Evolutionary conservation across 371 early-diverging fungal genomes (phyloP), one percentile per base, ranked within the genome.

Genomic region (Mucor indicus): DNA sequence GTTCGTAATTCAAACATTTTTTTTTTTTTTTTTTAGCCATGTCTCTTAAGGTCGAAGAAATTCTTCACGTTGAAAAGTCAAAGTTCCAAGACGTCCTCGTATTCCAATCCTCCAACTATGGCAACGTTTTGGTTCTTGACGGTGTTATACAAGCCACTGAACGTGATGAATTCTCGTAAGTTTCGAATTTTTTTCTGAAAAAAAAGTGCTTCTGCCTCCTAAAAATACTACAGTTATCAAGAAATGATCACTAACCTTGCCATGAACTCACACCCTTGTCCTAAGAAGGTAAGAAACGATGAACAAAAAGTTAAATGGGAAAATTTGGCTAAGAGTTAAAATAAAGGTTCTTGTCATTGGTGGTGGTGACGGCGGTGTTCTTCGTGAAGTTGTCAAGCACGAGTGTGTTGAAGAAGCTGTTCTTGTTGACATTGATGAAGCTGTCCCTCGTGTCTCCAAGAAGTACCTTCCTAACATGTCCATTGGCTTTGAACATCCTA

Each of bases 221-320:
- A n/a, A n/a, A n/a, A n/a, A 25, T 15, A n/a, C 25, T 29, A 12
- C 42, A 90, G 90, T 38, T 96, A 96, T 77, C 97, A 98, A 75
- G 98, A 98, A 79, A 96, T 96, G 96, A 94, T 96, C 74, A 90
- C 96, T 44, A 95, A 96, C 60, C 75, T 94, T 44, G 93, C 98
- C 24, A 74, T 98, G 76, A 92, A 86, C 75, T 79, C 93, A 47
- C 98, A 98, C 77, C 92, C 96, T 48, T 83, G 91, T 80, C 98
- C 98, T 53, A 84, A 89, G 71, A 86, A 91, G 72, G 88, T 87
- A 68, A 55, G 57, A 37, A 25, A 24, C 13, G 20, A 22, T 39
- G 4, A 33, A 3, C 4, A 13, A n/a, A 2, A 20, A 29, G 15
- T 27, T 13, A 7, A 30, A 12, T 12, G 15, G 22, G 31, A 6